These are phyloP conservation scores for Blastocystis sp. DNA, from an alignment of 352 stramenopile species.

Conservation along the genomic window DNA sequence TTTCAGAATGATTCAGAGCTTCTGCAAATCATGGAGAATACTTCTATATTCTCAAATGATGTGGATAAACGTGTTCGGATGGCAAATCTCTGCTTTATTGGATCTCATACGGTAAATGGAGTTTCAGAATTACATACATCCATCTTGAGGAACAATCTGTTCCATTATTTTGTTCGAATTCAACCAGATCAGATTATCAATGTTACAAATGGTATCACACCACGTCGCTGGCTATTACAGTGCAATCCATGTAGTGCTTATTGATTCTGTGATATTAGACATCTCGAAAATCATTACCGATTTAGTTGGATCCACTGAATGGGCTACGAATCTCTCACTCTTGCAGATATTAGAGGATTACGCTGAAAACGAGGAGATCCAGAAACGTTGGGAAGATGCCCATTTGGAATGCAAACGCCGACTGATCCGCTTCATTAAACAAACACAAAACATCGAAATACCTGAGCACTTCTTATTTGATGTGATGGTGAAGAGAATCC, in stretches of 20 bases:
- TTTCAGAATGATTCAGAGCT: constrained; percentile 60
- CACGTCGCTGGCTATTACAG: constrained; percentile 63
- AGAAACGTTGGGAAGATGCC: constrained; percentile 52
- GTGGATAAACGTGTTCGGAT: constrained; percentile 60
- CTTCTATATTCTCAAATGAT: constrained; percentile 65
- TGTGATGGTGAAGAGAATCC: constrained; percentile 61
- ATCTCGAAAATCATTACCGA: constrained; percentile 62
- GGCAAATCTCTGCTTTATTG: constrained; percentile 63
- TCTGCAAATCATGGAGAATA: constrained; percentile 35
- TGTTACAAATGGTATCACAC: constrained; percentile 65
- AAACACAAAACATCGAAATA: constrained; percentile 54
- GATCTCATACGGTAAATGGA: constrained; percentile 63
- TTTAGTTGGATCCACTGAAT: constrained; percentile 41
- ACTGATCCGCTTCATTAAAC: constrained; percentile 57
- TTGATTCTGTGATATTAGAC: not conserved
- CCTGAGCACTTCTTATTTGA: constrained; percentile 50
- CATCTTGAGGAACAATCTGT: constrained; percentile 58
- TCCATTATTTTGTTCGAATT: constrained; percentile 62
- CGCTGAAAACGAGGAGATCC: constrained; percentile 61
- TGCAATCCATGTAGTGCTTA: constrained; percentile 61
- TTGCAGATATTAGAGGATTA: constrained; percentile 25
- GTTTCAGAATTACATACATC: constrained; percentile 64
- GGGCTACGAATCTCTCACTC: constrained; percentile 59
- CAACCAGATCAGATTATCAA: constrained; percentile 64
- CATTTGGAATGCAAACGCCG: constrained; percentile 60